Evolutionary conservation across 2,329 filamentous ascomycete genomes (phyloP).

Genomic region (Falciphora oryzae): DNA sequence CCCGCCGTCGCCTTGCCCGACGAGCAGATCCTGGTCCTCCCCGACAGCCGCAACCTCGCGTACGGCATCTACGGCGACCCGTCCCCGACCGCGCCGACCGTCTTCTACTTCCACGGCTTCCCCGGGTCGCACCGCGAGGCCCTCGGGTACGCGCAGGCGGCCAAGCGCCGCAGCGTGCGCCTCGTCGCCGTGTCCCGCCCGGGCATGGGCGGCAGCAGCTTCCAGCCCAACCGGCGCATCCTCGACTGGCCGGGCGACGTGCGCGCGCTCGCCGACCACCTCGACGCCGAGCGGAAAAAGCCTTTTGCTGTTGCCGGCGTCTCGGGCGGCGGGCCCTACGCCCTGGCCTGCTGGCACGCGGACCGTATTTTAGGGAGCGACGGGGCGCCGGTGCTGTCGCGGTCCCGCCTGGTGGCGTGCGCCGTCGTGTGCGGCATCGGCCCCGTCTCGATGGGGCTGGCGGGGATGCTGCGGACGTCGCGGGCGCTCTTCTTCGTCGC

Average conservation of each 20-base stretch:
- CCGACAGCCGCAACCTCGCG: conserved; percentile 34
- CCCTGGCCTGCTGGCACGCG: conserved; percentile 24
- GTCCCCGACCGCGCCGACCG: conserved; percentile 14
- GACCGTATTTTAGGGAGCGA: not conserved
- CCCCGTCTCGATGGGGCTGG: conserved; percentile 16
- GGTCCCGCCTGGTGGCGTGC: conserved; percentile 22
- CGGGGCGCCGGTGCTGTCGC: conserved; percentile 22
- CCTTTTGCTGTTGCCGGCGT: conserved; percentile 28
- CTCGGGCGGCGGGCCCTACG: conserved; percentile 32
- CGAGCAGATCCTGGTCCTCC: conserved; percentile 27
- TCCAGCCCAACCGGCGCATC: conserved; percentile 25
- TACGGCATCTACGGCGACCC: conserved; percentile 37
- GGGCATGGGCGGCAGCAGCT: conserved; percentile 35
- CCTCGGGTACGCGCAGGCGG: conserved; percentile 20
- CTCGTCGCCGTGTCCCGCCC: conserved; percentile 35
- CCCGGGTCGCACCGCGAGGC: conserved; percentile 35
- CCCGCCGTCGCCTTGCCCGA: no score
- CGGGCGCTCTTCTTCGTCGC: conserved; percentile 15
- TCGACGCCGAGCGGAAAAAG: conserved; percentile 12
- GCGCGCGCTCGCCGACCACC: conserved; percentile 21
- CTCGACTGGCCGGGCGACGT: conserved; percentile 31
- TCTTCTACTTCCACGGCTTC: conserved; percentile 38
- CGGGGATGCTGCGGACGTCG: conserved; percentile 17
- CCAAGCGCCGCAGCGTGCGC: conserved; percentile 22
- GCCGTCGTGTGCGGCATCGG: conserved; percentile 14